Percentiles rank a stretch among this genome's conserved stretches.
Evolutionary conservation across 1,284 basidiomycete genomes (phyloP).

Genomic region (Veloporphyrellus conicus): DNA sequence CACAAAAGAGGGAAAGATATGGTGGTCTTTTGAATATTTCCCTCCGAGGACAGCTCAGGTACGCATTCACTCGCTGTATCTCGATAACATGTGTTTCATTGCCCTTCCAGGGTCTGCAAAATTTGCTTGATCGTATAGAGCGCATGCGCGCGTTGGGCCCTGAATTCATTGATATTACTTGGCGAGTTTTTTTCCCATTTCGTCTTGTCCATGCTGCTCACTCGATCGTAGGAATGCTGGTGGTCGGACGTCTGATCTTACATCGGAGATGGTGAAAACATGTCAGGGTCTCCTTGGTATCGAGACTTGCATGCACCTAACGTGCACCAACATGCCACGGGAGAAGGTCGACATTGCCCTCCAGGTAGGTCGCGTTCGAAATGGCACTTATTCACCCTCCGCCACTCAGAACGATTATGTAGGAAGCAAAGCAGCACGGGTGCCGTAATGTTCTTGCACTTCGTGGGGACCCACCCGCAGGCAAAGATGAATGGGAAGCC

Average conservation of each 20-base stretch:
- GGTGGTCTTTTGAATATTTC: constrained; percentile 98
- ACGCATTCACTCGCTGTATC: constrained; percentile 14
- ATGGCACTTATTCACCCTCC: constrained; percentile 10
- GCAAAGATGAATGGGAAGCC: constrained; percentile 87
- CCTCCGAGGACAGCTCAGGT: constrained; percentile 94
- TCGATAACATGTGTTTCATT: neutral
- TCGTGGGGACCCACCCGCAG: constrained; percentile 87
- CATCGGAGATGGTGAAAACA: constrained; percentile 94
- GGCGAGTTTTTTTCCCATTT: constrained; percentile 45
- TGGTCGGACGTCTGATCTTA: constrained; percentile 88
- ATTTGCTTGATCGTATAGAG: constrained; percentile 93
- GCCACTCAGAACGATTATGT: constrained; percentile 17
- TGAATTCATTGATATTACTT: constrained; percentile 98
- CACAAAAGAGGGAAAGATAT: constrained; percentile 74
- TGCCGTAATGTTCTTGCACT: constrained; percentile 95
- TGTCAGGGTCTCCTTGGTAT: constrained; percentile 89
- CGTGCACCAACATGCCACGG: constrained; percentile 96
- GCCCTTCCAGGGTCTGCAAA: constrained; percentile 75
- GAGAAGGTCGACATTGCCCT: constrained; percentile 92
- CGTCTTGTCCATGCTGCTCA: constrained; percentile 2
- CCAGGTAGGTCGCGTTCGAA: constrained; percentile 48
- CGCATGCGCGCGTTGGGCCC: constrained; percentile 95
- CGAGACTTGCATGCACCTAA: constrained; percentile 97
- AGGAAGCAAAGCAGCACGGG: constrained; percentile 90
- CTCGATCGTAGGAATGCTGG: constrained; percentile 78